Evolutionary conservation across 2,329 filamentous ascomycete species (phyloP).

Genomic region (Pseudogymnoascus sp.): DNA sequence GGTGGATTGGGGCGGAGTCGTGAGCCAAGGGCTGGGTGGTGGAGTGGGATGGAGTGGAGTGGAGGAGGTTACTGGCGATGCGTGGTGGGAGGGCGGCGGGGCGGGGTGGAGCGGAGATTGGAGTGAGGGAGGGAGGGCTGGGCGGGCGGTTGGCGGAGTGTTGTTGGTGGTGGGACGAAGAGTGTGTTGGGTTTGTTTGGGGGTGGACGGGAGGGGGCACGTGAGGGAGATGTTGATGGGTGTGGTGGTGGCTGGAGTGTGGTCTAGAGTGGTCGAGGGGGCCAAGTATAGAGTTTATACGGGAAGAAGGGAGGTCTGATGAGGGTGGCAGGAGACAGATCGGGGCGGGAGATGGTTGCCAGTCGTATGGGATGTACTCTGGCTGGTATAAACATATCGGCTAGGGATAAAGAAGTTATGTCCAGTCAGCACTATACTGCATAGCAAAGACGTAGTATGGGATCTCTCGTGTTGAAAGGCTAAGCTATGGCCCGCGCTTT

Average conservation of each 20-base stretch:
- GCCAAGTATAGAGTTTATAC: neutral
- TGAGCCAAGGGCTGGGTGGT: conserved; percentile 47
- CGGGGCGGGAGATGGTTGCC: neutral
- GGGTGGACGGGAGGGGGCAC: neutral
- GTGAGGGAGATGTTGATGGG: neutral
- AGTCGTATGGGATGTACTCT: neutral
- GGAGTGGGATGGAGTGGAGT: conserved; percentile 40
- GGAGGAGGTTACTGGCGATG: conserved; percentile 27
- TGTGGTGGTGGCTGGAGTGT: neutral
- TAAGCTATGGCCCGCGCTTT: neutral
- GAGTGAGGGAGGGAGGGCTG: no score
- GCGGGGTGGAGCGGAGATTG: conserved; percentile 47
- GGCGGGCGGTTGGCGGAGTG: conserved; percentile 47
- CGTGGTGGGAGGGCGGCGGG: conserved; percentile 49
- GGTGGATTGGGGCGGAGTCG: conserved; percentile 48
- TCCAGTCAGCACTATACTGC: neutral
- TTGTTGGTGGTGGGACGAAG: conserved; percentile 26
- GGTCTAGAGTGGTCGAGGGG: neutral
- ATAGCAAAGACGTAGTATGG: neutral
- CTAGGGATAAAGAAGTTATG: neutral
- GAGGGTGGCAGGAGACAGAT: neutral
- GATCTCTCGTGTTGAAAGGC: neutral
- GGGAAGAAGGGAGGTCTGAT: neutral
- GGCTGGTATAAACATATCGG: neutral
- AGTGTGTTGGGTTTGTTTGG: neutral